Conservation (phyloP, 2,329 filamentous ascomycete species). For the Drechslera avenae region DNA sequence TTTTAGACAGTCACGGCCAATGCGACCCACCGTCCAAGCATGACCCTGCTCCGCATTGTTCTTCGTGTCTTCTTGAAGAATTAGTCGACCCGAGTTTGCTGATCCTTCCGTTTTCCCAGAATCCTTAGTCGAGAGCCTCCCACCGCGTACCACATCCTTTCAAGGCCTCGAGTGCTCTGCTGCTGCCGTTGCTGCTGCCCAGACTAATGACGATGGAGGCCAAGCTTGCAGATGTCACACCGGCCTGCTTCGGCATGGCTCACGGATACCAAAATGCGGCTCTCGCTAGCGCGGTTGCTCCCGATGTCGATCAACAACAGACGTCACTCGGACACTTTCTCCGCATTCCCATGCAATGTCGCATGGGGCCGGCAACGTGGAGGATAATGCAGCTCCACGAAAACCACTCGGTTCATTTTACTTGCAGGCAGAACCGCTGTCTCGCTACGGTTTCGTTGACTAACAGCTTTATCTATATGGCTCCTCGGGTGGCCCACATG, state of each 20-base stretch:
- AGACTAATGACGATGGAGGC: slow-evolving; percentile 8
- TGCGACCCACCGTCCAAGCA: background rate
- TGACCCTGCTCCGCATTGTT: background rate
- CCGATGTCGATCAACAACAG: slow-evolving; percentile 21
- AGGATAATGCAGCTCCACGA: background rate
- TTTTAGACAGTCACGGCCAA: slow-evolving; percentile 5
- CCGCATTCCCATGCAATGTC: slow-evolving; percentile 1
- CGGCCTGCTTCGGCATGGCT: slow-evolving; percentile 13
- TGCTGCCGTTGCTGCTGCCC: background rate
- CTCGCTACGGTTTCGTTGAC: background rate
- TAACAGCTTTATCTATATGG: slow-evolving; percentile 14
- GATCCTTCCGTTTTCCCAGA: slow-evolving; percentile 1
- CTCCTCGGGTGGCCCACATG: slow-evolving; percentile 20
- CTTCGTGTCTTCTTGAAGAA: slow-evolving; percentile 1
- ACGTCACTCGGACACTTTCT: slow-evolving; percentile 20
- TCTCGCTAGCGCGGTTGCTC: slow-evolving; percentile 27
- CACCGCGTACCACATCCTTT: background rate
- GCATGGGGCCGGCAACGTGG: slow-evolving; percentile 1
- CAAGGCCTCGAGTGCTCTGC: background rate
- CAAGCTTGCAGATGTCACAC: slow-evolving; percentile 2
- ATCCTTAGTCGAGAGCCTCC: background rate
- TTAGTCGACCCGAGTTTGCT: background rate
- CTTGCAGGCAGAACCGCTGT: slow-evolving; percentile 1
- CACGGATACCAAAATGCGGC: slow-evolving; percentile 22
- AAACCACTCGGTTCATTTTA: background rate